Evolutionary conservation across 2,329 filamentous ascomycete genomes (phyloP), one percentile per base, ranked within the genome.

Genomic region (Colletotrichum costaricense): DNA sequence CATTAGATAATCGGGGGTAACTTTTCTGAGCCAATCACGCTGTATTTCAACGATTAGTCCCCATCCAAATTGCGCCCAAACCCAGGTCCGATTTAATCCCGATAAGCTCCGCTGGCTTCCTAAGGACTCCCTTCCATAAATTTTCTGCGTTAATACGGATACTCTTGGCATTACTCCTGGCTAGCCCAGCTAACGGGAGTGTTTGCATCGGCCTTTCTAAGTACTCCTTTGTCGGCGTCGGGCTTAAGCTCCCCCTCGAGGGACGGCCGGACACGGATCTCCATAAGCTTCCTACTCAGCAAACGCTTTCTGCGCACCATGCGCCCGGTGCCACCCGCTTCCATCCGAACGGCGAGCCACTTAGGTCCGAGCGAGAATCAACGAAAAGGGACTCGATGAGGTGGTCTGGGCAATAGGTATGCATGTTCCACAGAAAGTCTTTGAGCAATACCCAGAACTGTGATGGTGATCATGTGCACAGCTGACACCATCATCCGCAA

Each of bases 321-420:
- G 68, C 46, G 49, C 68, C 66, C 67, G 56, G 60, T 70, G 60
- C 60, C 46, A 70, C 67, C 71, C 71, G 71, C 56, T 73, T 66
- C 67, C 71, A 73, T 70, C 67, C 71, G 71, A 70, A 57, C 33
- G 42, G 24, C 11, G 19, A 24, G 22, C 33, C 52, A 38, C 22
- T 26, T 64, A 12, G 42, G n/a, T 49, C 46, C 67, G 54, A 58
- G 35, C 19, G 22, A 14, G 33, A 16, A 28, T 5, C 62, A 35
- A 35, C 12, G 12, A 63, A 54, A 52, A 7, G 46, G n/a, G 19
- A 62, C 24, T 62, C 19, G 56, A 12, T 24, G 56, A 54, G 42
- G 42, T 49, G 42, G 42, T 49, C 42, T 49, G 42, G 42, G 19
- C 42, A n/a, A n/a, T n/a, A 19, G 42, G 19, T 8, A 49, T 49